These are phyloP conservation scores for Colletotrichum gloeosporioides DNA, from an alignment of 2,329 filamentous ascomycete species.

Conservation along the genomic window DNA sequence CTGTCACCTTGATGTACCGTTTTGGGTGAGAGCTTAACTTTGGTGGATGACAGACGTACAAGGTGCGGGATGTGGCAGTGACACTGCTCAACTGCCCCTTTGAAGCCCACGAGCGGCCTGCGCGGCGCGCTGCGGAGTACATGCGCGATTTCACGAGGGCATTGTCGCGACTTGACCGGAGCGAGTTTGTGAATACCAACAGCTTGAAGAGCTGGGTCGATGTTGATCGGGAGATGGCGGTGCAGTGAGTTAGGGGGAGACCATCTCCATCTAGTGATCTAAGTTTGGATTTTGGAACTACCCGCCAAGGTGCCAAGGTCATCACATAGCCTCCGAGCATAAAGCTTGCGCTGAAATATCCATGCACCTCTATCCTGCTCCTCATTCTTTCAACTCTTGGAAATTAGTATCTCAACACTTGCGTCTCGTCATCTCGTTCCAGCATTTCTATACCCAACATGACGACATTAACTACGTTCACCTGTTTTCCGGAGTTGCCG, in stretches of 20 bases:
- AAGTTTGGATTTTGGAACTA: rapidly evolving
- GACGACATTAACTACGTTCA: background rate
- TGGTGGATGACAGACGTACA: conserved; percentile 26
- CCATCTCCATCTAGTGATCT: background rate
- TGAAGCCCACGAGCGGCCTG: conserved; percentile 27
- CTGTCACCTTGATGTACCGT: background rate
- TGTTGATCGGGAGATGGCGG: conserved; percentile 15
- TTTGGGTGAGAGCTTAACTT: background rate
- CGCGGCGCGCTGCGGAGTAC: conserved; percentile 30
- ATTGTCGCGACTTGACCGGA: conserved; percentile 32
- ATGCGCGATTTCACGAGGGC: conserved; percentile 33
- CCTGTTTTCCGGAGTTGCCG: background rate
- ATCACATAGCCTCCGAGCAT: too few relatives aligned
- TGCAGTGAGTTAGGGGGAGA: background rate
- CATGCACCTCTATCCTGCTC: background rate
- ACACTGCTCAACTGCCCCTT: conserved; percentile 38
- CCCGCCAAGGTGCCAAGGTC: background rate
- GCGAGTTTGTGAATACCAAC: conserved; percentile 35
- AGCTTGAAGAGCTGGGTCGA: conserved; percentile 36
- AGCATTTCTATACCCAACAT: background rate
- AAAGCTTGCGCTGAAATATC: too few relatives aligned
- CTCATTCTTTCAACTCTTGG: background rate
- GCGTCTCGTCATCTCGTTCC: background rate
- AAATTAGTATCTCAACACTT: rapidly evolving
- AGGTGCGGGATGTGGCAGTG: conserved; percentile 39